Evolutionary conservation across 495 filamentous ascomycete genomes (phyloP).

Genomic region (Sphaerosporella brunnea): DNA sequence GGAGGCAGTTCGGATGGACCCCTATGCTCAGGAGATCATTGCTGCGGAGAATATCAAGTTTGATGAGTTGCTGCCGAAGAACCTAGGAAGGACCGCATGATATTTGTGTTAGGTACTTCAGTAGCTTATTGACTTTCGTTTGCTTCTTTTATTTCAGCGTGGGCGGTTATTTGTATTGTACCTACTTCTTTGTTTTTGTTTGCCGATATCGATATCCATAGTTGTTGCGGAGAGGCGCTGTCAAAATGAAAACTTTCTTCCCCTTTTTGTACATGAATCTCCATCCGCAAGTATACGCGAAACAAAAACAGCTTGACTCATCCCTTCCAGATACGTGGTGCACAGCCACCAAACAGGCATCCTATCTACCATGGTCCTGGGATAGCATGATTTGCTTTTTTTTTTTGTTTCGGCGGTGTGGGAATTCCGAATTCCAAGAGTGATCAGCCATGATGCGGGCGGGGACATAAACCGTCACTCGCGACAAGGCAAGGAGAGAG

Average conservation of each 20-base stretch:
- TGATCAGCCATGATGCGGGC: too few species aligned
- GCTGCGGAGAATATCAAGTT: background rate
- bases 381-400: too few species aligned
- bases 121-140: too few species aligned
- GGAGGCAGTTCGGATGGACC: background rate
- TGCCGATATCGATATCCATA: background rate
- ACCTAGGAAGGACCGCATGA: background rate
- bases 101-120: background rate
- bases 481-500: too few species aligned
- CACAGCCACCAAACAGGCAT: too few species aligned
- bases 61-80: background rate
- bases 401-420: too few species aligned
- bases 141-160: background rate
- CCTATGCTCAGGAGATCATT: background rate
- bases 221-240: background rate
- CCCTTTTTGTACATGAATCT: background rate
- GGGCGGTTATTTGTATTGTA: background rate
- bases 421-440: too few species aligned
- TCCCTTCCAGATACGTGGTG: too few species aligned
- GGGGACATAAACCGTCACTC: too few species aligned
- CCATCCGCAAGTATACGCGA: too few species aligned
- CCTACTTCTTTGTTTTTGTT: background rate
- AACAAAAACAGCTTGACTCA: too few species aligned
- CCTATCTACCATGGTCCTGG: too few species aligned
- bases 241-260: background rate